Evolutionary conservation across 2,329 filamentous ascomycete species (phyloP).

Genomic region (Apiospora phragmitis): DNA sequence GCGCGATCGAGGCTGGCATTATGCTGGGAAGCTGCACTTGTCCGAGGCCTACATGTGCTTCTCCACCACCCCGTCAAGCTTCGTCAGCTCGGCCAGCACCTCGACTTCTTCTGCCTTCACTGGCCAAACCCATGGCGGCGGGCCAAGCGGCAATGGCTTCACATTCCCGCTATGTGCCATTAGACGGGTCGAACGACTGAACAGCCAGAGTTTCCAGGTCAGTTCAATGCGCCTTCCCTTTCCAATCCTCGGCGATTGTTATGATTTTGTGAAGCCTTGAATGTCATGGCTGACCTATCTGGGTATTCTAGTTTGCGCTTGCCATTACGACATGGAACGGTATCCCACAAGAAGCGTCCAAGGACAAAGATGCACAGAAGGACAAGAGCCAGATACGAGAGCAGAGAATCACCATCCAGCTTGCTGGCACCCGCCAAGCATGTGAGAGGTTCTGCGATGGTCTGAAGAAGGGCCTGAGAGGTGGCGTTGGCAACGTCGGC

Average conservation of each 20-base stretch:
- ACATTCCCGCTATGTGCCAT: constrained; percentile 91
- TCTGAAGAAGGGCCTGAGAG: constrained; percentile 84
- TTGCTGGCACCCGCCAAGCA: constrained; percentile 82
- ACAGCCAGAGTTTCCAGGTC: constrained; percentile 84
- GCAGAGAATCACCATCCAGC: constrained; percentile 88
- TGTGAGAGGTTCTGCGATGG: constrained; percentile 97
- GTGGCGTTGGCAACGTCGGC: constrained; percentile 84
- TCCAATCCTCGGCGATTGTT: not conserved
- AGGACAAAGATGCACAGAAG: constrained; percentile 40
- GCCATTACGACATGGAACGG: constrained; percentile 95
- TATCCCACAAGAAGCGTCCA: constrained; percentile 52
- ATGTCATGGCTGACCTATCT: constrained; percentile 19
- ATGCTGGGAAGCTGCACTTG: constrained; percentile 88
- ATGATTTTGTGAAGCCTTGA: constrained; percentile 1
- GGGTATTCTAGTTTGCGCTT: constrained; percentile 69
- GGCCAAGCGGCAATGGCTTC: constrained; percentile 93
- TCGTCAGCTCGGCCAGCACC: constrained; percentile 76
- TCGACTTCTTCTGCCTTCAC: constrained; percentile 82
- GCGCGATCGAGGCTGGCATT: constrained; percentile 77
- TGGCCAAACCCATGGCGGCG: constrained; percentile 88
- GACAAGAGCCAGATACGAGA: constrained; percentile 52
- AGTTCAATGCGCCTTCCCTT: constrained; percentile 12
- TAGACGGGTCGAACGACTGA: constrained; percentile 85
- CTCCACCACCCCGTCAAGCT: constrained; percentile 89
- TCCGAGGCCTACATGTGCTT: constrained; percentile 97